Percentiles rank a stretch among this genome's conserved stretches.
Conservation (phyloP, 192 early-diverging fungal species). For the Backusella parvicylindrica region DNA sequence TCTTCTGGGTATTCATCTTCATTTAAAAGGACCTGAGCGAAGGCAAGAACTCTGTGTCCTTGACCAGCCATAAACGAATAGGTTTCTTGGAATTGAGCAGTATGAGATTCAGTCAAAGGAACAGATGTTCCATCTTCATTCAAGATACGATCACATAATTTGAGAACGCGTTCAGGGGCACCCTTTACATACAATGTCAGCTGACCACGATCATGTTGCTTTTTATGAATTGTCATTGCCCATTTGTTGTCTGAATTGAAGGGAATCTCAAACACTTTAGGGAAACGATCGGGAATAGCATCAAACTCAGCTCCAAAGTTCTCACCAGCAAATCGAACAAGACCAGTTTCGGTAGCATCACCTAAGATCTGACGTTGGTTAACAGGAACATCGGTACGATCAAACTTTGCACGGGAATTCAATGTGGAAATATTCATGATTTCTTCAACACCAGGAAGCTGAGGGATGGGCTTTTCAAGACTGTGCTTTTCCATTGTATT, state of each 20-base stretch:
- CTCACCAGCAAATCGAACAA: conserved; percentile 76
- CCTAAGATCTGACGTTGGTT: conserved; percentile 78
- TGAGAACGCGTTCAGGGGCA: conserved; percentile 90
- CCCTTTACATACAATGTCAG: conserved; percentile 90
- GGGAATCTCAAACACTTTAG: conserved; percentile 93
- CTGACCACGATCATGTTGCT: conserved; percentile 61
- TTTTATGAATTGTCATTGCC: conserved; percentile 87
- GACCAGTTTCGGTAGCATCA: conserved; percentile 93
- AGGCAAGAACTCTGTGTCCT: conserved; percentile 93
- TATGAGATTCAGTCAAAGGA: conserved; percentile 68
- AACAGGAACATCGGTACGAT: conserved; percentile 84
- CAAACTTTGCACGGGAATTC: conserved; percentile 88
- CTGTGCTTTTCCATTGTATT: conserved; percentile 47
- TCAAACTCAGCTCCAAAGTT: conserved; percentile 72
- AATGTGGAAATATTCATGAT: conserved; percentile 77
- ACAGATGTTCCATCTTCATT: conserved; percentile 44
- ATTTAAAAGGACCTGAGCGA: conserved; percentile 76
- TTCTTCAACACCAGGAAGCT: conserved; percentile 66
- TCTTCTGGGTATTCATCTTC: conserved; percentile 66
- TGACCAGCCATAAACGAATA: conserved; percentile 89
- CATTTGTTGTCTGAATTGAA: conserved; percentile 97
- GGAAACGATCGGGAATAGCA: conserved; percentile 57
- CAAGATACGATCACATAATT: conserved; percentile 76
- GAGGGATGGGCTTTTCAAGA: conserved; percentile 15
- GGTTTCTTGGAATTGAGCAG: conserved; percentile 62